Evolutionary conservation across 2,329 filamentous ascomycete genomes (phyloP), one percentile per base, ranked within the genome.

Genomic region (Orbilia brochopaga): DNA sequence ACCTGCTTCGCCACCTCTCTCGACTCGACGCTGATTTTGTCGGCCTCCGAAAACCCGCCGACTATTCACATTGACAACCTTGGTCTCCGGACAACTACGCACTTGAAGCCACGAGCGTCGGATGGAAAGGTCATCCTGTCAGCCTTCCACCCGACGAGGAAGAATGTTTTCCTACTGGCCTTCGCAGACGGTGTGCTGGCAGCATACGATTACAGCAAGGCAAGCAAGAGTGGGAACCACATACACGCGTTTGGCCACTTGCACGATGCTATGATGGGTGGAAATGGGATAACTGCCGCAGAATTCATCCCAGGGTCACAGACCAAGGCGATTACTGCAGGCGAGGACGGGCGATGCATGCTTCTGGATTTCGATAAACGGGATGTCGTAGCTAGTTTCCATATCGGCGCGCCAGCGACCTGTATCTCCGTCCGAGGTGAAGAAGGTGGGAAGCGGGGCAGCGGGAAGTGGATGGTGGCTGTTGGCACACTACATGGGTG

Each of bases 161-260:
- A 75, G 23, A 63, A 74, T 42, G 64, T 76, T 6, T 77, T 77
- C 42, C 42, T 76, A 27, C 54, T 77, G 15, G 75, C 74, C 27
- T 77, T 76, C 32, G 60, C 73, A 13, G 75, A 77, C 62, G 76
- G 76, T 46, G 74, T 77, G 24, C 64, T 77, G 2, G 76, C 76
- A 21, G 76, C 76, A 23, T 77, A 76, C 21, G 76, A 77, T 46
- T 77, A 76, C 24, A 76, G 65, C 17, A 76, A 74, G 40, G 54
- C 69, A 10, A 60, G 56, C 19, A 75, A 74, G 30, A 73, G 61
- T 23, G 74, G 74, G 46, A 73, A 74, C 30, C 75, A 75, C 51
- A 76, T 77, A 40, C 75, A 76, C 73, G 66, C 74, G 3, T 76
- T 77, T 53, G 73, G 73, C 2, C 76, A 77, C 51, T 55, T 76